Percentiles rank a stretch among this genome's conserved stretches.
phyloP scores from a whole-genome alignment of 1,284 basidiomycete species.

The Ceratobasidium theobromae region DNA sequence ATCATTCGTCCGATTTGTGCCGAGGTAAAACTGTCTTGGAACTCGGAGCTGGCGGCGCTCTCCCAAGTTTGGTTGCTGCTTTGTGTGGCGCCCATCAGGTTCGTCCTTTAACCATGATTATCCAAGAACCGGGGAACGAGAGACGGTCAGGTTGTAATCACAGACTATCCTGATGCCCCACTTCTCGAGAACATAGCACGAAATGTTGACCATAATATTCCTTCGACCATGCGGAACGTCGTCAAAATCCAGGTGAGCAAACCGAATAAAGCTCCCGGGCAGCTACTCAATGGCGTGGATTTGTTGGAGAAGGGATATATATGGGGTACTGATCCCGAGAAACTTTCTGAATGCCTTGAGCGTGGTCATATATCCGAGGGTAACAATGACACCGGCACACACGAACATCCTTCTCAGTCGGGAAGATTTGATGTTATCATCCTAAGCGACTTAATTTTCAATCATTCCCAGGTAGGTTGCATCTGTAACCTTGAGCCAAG shows the following conservation, averaged over 20 bases:
- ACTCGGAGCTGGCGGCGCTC: slow-evolving; percentile 88
- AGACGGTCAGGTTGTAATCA: slow-evolving; percentile 65
- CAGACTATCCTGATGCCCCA: slow-evolving; percentile 86
- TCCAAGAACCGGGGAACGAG: not conserved
- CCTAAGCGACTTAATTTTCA: slow-evolving; percentile 90
- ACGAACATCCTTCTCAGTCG: not conserved
- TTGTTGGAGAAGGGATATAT: slow-evolving; percentile 70
- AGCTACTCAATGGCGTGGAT: not conserved
- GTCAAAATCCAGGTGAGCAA: slow-evolving; percentile 55
- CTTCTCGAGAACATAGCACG: slow-evolving; percentile 77
- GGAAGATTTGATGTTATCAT: slow-evolving; percentile 75
- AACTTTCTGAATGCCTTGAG: slow-evolving; percentile 52
- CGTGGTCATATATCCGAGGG: not conserved
- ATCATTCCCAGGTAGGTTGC: slow-evolving; percentile 68
- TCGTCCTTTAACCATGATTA: slow-evolving; percentile 8
- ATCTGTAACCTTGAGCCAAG: not conserved
- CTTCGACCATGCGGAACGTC: slow-evolving; percentile 39
- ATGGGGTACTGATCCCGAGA: slow-evolving; percentile 75
- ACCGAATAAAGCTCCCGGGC: not conserved
- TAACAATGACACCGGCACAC: slow-evolving; percentile 1
- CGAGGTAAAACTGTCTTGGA: slow-evolving; percentile 66
- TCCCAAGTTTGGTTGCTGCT: slow-evolving; percentile 77
- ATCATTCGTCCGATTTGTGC: slow-evolving; percentile 47
- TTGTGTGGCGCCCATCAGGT: slow-evolving; percentile 62
- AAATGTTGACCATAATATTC: slow-evolving; percentile 68